Evolutionary conservation across 225 moss, liverwort and hornwort species (phyloP).

Genomic region (Straminergon stramineum): DNA sequence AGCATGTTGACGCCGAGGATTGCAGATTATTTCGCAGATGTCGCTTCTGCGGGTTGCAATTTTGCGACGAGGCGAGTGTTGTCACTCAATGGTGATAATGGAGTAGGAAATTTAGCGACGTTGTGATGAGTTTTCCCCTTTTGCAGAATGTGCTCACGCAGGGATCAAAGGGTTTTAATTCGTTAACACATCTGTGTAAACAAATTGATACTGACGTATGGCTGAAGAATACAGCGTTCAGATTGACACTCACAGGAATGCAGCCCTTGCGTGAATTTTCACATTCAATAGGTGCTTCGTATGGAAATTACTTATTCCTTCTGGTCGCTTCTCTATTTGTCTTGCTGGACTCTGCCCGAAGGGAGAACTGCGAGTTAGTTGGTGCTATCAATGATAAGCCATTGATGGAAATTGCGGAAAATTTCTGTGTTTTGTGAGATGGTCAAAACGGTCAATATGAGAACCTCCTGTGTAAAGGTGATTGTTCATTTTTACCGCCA

Average conservation of each 20-base stretch:
- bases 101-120: background rate
- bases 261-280: background rate
- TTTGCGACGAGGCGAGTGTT: background rate
- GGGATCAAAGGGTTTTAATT: background rate
- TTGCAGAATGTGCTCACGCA: background rate
- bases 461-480: background rate
- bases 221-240: background rate
- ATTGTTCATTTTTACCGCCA: too few relatives aligned
- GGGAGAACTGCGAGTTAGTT: background rate
- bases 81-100: background rate
- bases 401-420: background rate
- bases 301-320: background rate
- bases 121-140: background rate
- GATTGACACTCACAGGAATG: background rate
- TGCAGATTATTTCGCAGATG: too few relatives aligned
- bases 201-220: background rate
- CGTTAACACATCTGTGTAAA: background rate
- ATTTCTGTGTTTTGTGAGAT: background rate
- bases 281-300: background rate
- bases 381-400: background rate
- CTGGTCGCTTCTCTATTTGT: background rate
- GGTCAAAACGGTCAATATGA: background rate
- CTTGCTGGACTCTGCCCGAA: background rate
- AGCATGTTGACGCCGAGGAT: too few relatives aligned
- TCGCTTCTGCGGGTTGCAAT: background rate